Base-by-base conservation (phyloP, 1,284 basidiomycete species). In the Naganishia sp. region DNA sequence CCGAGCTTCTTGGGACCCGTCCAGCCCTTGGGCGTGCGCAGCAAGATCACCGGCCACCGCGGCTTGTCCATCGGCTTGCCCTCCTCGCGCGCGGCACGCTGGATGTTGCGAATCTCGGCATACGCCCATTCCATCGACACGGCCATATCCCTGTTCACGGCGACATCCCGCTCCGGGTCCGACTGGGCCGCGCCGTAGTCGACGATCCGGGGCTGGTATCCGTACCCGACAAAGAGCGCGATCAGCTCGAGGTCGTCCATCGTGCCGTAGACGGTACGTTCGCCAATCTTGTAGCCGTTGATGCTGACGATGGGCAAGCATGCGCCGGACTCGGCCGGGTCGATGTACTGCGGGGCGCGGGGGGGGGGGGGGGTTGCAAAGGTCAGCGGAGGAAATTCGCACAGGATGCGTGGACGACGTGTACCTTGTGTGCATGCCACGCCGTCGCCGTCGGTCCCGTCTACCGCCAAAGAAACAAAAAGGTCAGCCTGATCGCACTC, bases 271-370 rank as follows among this genome's bases (percentile, higher is more conserved):
- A 95, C 88, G 21, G 92, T 94, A 36, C 90, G 85, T 75, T 94
- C 90, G 5, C 88, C 90, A 69, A 94, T 94, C 83, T 83, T 80
- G 75, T 74, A 81, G n/a, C 79, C 80, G 68, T 93, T 93, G 67
- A 89, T 84, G 74, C 94, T 90, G 2, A 95, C 83, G 71, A 94
- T 90, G 23, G 92, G 92, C 28, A 94, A 81, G 16, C 94, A 90
- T 0, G 91, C 91, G 25, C 92, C 92, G 9, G 87, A 89, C 78
- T 92, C 90, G n/a, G 84, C 85, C n/a, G 92, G 91, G 75, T 94
- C 90, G 74, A 94, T 86, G 77, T 88, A 95, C 82, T 83, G 94
- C 0, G 90, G 90, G 2, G 90, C 91, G 1, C 90, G 90, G 43
- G 59, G 13, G 2, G 21, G 21, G 21, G 21, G 21, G 21, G 21